phyloP scores from a whole-genome alignment of 2,329 filamentous ascomycete genomes.

The Colletotrichum gigasporum region DNA sequence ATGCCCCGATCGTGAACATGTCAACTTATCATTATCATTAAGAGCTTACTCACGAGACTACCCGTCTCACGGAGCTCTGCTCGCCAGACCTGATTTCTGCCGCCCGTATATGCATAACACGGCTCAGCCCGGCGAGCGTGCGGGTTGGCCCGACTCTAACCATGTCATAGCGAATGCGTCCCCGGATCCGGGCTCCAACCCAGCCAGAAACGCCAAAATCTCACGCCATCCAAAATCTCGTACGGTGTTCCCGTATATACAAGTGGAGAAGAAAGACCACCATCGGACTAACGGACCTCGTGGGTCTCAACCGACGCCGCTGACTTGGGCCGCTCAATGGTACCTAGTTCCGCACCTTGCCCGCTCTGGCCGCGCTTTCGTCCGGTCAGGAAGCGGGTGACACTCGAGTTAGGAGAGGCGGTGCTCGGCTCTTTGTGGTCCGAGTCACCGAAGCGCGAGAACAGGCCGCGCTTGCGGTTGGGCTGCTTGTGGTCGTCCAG shows the following conservation, averaged over 20 bases:
- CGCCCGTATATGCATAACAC: constrained; percentile 23
- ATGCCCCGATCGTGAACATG: not conserved
- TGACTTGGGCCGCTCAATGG: constrained; percentile 59
- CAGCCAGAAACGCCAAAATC: constrained; percentile 20
- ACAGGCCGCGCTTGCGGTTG: constrained; percentile 72
- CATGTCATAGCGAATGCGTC: constrained; percentile 29
- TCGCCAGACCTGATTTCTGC: not conserved
- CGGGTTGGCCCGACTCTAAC: constrained; percentile 6
- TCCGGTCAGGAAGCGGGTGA: constrained; percentile 72
- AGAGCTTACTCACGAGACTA: constrained; percentile 15
- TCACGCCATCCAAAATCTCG: constrained; percentile 8
- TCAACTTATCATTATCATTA: constrained; percentile 31
- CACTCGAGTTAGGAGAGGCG: constrained; percentile 46
- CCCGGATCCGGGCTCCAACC: not conserved
- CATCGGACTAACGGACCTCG: constrained; percentile 28
- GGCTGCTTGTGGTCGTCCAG: constrained; percentile 76
- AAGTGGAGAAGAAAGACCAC: not conserved
- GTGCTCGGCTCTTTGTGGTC: constrained; percentile 45
- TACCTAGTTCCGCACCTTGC: constrained; percentile 75
- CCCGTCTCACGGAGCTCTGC: constrained; percentile 8
- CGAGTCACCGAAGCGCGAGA: constrained; percentile 79
- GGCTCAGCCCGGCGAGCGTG: constrained; percentile 5
- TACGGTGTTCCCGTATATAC: not conserved
- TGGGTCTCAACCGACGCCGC: constrained; percentile 38
- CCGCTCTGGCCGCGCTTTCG: constrained; percentile 78